Evolutionary conservation across 345 rosid species (phyloP).

Genomic region (Clausena lansium): DNA sequence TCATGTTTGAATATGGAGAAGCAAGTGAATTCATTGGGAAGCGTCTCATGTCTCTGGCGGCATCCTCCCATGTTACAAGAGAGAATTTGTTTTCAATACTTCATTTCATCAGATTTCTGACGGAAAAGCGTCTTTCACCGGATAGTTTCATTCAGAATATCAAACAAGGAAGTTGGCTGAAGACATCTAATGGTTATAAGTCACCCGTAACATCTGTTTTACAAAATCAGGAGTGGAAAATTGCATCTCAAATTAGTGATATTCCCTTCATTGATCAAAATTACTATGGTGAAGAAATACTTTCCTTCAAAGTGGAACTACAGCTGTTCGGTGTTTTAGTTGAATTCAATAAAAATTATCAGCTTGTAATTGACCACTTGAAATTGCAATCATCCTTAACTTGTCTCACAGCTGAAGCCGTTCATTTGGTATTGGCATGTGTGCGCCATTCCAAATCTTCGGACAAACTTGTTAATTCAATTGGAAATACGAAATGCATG

Average conservation of each 20-base stretch:
- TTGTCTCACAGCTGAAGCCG: constrained; percentile 37
- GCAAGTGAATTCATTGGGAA: constrained; percentile 56
- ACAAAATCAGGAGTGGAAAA: constrained; percentile 45
- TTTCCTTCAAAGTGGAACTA: constrained; percentile 44
- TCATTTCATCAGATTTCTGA: constrained; percentile 49
- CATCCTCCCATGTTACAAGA: constrained; percentile 33
- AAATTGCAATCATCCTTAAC: constrained; percentile 22
- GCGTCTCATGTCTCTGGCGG: constrained; percentile 50
- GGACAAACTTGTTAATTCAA: constrained; percentile 18
- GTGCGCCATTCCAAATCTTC: constrained; percentile 16
- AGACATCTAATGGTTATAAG: constrained; percentile 36
- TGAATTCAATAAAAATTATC: constrained; percentile 27
- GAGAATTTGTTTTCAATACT: constrained; percentile 47
- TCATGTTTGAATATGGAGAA: constrained; percentile 50
- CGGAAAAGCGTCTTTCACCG: constrained; percentile 33
- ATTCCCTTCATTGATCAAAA: constrained; percentile 48
- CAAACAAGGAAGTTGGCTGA: constrained; percentile 43
- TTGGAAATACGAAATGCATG: constrained; percentile 37
- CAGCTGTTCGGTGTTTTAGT: constrained; percentile 53
- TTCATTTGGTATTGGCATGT: constrained; percentile 45
- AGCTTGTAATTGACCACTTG: constrained; percentile 39
- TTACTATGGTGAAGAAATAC: constrained; percentile 38
- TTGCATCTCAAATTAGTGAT: constrained; percentile 47
- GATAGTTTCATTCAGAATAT: constrained; percentile 41
- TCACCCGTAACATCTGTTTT: constrained; percentile 60